phyloP scores from a whole-genome alignment of 2,329 filamentous ascomycete species.

The Dactylellina parvicollis region DNA sequence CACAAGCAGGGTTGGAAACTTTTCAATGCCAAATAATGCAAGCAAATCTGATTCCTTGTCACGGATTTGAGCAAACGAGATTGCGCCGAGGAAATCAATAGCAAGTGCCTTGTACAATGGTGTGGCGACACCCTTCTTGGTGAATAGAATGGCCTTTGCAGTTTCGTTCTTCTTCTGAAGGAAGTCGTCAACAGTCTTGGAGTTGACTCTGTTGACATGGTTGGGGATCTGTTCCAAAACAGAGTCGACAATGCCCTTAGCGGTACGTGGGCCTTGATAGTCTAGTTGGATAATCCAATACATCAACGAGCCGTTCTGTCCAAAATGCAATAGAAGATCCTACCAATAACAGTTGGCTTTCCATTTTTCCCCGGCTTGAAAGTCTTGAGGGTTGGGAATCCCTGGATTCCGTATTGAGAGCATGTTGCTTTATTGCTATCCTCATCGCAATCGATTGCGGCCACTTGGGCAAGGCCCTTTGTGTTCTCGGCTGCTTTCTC shows the following conservation, averaged over 20 bases:
- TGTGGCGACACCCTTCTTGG: constrained; percentile 88
- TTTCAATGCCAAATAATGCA: constrained; percentile 77
- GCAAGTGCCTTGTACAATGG: constrained; percentile 83
- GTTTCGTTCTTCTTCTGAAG: constrained; percentile 72
- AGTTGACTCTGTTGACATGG: constrained; percentile 78
- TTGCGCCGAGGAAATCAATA: constrained; percentile 85
- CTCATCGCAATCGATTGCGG: constrained; percentile 93
- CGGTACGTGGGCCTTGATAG: constrained; percentile 83
- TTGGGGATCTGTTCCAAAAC: constrained; percentile 90
- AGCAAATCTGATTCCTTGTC: constrained; percentile 79
- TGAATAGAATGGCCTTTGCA: constrained; percentile 90
- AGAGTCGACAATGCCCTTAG: constrained; percentile 87
- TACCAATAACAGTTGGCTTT: constrained; percentile 77
- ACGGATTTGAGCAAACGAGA: constrained; percentile 83
- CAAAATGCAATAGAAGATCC: background rate
- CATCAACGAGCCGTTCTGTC: background rate
- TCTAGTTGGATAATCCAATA: constrained; percentile 66
- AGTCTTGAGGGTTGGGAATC: constrained; percentile 96
- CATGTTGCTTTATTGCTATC: constrained; percentile 91
- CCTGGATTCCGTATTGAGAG: constrained; percentile 83
- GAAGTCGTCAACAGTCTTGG: constrained; percentile 80
- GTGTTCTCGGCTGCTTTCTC: constrained; percentile 92
- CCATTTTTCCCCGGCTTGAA: constrained; percentile 79
- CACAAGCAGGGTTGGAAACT: constrained; percentile 83
- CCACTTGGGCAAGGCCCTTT: constrained; percentile 91